A percentile compares a stretch with the other conserved stretches of the same genome.
Conservation (phyloP, 2,329 filamentous ascomycete genomes). For the Hirsutella rhossiliensis region DNA sequence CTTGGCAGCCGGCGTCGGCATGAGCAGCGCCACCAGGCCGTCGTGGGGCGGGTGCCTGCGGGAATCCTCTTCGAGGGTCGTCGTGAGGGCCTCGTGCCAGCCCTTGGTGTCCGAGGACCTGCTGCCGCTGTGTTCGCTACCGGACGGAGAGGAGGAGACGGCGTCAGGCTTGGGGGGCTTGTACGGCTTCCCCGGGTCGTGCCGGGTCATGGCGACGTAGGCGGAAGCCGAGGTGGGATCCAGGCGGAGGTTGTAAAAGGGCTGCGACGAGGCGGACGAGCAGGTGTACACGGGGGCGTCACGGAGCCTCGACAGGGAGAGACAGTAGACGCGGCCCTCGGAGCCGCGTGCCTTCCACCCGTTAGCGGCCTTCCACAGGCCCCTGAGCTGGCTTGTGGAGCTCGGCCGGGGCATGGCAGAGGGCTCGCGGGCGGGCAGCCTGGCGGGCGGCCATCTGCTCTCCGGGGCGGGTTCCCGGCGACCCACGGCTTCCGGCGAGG, state of each 20-base stretch:
- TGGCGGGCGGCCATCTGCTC: constrained; percentile 13
- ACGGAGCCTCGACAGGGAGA: constrained; percentile 41
- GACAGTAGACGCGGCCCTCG: constrained; percentile 47
- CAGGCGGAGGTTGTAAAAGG: constrained; percentile 55
- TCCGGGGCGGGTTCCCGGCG: constrained; percentile 11
- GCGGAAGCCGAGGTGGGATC: constrained; percentile 53
- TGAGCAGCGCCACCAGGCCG: constrained; percentile 55
- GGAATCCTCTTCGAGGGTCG: constrained; percentile 43
- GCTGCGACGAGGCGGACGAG: constrained; percentile 42
- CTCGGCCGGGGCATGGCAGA: constrained; percentile 36
- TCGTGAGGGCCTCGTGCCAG: constrained; percentile 46
- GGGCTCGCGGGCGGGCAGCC: constrained; percentile 23
- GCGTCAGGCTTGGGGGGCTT: constrained; percentile 26
- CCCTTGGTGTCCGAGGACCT: constrained; percentile 28
- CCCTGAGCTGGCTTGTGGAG: constrained; percentile 49
- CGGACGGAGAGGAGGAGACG: constrained; percentile 12
- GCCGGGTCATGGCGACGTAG: constrained; percentile 44
- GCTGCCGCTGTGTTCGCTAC: constrained; percentile 12
- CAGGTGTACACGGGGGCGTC: constrained; percentile 57
- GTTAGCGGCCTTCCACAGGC: constrained; percentile 57
- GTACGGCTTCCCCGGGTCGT: constrained; percentile 47
- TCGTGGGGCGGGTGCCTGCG: constrained; percentile 44
- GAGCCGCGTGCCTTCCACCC: constrained; percentile 52
- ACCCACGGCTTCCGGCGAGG: not conserved
- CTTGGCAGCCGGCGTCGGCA: constrained; percentile 52